Conservation (phyloP, 345 rosid genomes). For the Syzygium oleosum region DNA sequence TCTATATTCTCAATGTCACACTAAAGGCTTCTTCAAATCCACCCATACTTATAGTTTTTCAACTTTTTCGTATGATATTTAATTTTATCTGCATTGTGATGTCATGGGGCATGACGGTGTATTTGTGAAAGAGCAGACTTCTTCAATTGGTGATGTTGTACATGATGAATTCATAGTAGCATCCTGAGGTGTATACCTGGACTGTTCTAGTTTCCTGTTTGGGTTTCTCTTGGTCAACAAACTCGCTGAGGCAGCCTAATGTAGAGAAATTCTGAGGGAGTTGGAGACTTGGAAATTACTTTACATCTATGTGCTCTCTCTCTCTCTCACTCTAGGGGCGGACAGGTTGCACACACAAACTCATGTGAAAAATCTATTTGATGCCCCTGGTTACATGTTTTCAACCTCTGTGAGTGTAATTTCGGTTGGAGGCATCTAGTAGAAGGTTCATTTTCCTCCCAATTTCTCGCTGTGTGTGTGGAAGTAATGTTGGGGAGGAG, state of each 20-base stretch:
- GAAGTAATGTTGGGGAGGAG: background rate
- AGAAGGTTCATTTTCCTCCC: background rate
- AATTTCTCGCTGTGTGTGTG: background rate
- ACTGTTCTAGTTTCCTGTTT: background rate
- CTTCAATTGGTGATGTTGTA: background rate
- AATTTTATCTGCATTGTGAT: background rate
- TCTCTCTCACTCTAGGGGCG: background rate
- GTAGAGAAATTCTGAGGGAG: background rate
- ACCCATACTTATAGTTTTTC: background rate
- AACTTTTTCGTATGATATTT: background rate
- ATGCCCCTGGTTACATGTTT: background rate
- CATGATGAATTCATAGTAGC: background rate
- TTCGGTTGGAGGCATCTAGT: background rate
- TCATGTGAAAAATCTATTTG: background rate
- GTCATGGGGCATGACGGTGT: background rate
- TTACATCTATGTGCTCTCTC: too few relatives aligned
- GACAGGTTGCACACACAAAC: background rate
- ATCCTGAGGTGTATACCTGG: background rate
- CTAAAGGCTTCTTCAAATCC: background rate
- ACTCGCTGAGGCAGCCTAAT: background rate
- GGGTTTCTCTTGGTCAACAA: background rate
- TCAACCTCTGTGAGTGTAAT: background rate
- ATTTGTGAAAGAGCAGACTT: background rate
- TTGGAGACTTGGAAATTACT: background rate
- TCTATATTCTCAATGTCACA: background rate